Evolutionary conservation across 768 basidiomycete species (phyloP), one percentile per base, ranked within the genome.

Genomic region (Imleria badia): DNA sequence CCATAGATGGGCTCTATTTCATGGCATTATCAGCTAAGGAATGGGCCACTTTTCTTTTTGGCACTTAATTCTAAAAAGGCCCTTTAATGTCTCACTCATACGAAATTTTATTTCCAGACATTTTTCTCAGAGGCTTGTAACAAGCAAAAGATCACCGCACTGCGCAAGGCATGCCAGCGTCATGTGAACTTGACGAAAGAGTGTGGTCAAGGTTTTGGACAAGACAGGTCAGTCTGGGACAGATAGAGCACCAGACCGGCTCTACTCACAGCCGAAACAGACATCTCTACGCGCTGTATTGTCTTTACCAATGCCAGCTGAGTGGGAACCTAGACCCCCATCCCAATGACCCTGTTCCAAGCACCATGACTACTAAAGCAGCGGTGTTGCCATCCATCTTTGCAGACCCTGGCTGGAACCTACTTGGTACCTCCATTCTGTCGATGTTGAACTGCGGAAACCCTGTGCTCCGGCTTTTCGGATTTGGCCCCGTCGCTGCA

Each of bases 371-470:
- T 5, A 58, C 53, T 19, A 53, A 55, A 41, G 53, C 44, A 20
- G 15, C 26, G 1, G 66, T 75, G 0, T 74, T 81, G 38, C 81
- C 81, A 17, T 74, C 81, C 14, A 86, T 99, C 63, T 98, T 99
- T 74, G 86, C 82, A 3, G 96, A 98, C 66, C 82, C 85, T 0
- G 96, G 94, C 0, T 98, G 91, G 83, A 73, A 75, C 36, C 74
- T 84, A 2, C 80, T 98, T 22, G 84, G 84, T 51, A 94, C 91
- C 0, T 91, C 91, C 14, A 94, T 95, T 46, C 69, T 98, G n/a
- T 90, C 87, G n/a, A 97, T 94, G 1, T 93, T 91, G 9, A 98
- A 99, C 73, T 98, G 95, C 66, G 95, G 96, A 2, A 97, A 99
- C 70, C 94, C 95, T 2, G 94, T 94, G 9, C 71, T 97, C 66